Conservation (phyloP, 192 early-diverging fungal species). For the Coemansia sp. region DNA sequence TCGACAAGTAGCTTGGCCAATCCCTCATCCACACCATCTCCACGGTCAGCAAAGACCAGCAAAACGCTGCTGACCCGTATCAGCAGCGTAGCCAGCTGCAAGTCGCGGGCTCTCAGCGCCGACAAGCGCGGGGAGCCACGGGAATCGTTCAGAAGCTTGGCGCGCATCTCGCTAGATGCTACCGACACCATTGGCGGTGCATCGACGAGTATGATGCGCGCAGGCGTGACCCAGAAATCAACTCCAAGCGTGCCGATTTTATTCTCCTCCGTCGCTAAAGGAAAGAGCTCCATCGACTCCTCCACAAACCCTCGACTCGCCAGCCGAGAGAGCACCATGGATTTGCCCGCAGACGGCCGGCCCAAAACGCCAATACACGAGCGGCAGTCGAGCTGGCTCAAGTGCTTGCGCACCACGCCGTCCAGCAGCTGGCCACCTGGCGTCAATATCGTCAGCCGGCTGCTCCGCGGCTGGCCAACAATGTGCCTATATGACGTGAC, state of each 20-base stretch:
- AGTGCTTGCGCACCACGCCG: conserved; percentile 5
- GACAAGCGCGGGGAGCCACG: not conserved
- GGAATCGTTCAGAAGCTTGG: not conserved
- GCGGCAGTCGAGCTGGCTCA: conserved; percentile 14
- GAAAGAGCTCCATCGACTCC: not conserved
- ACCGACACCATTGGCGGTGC: conserved; percentile 25
- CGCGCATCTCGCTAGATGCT: conserved; percentile 1
- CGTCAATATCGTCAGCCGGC: conserved; percentile 11
- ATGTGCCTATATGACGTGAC: not conserved
- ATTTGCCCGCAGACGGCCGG: conserved; percentile 23
- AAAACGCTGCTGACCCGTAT: conserved; percentile 37
- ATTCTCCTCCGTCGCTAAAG: not conserved
- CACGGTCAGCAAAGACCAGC: conserved; percentile 15
- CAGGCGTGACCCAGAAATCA: conserved; percentile 17
- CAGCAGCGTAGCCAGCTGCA: conserved; percentile 31
- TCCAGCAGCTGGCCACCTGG: conserved; percentile 19
- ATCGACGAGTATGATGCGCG: conserved; percentile 21
- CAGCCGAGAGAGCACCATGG: conserved; percentile 19
- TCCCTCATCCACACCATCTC: conserved; percentile 4
- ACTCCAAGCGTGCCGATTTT: not conserved
- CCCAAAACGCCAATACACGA: conserved; percentile 25
- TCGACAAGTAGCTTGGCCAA: conserved; percentile 15
- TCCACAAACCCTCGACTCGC: too few relatives aligned
- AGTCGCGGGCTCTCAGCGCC: conserved; percentile 14
- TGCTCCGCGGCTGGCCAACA: conserved; percentile 1